Evolutionary conservation across 169 alveolate genomes (phyloP).

Genomic region (Ichthyophthirius multifiliis): DNA sequence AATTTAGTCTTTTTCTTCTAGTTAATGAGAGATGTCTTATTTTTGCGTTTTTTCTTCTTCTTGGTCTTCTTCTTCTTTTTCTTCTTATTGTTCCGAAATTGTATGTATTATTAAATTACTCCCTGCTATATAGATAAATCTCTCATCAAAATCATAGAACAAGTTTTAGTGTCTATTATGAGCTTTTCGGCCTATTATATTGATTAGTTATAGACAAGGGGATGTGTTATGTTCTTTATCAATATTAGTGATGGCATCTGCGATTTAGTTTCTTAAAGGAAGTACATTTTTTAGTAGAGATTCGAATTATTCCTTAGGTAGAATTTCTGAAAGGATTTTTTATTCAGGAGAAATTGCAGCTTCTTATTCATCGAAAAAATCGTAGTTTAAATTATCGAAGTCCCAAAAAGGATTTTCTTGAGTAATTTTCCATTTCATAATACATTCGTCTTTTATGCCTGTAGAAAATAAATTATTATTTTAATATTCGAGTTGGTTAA

Average conservation of each 20-base stretch:
- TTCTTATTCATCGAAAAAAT: background rate
- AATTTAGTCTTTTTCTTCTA: background rate
- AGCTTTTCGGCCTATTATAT: conserved; percentile 78
- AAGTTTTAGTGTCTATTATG: conserved; percentile 74
- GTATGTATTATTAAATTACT: conserved; percentile 63
- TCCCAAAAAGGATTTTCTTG: conserved; percentile 79
- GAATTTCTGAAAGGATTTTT: conserved; percentile 73
- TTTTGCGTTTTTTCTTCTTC: conserved; percentile 16
- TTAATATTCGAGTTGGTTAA: conserved; percentile 54
- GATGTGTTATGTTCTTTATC: conserved; percentile 55
- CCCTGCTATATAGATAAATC: conserved; percentile 69
- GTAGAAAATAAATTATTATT: conserved; percentile 47
- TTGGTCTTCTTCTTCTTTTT: background rate
- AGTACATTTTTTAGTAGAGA: conserved; percentile 50
- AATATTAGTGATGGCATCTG: conserved; percentile 59
- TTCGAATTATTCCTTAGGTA: conserved; percentile 54
- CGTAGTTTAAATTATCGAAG: conserved; percentile 68
- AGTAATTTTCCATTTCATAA: conserved; percentile 74
- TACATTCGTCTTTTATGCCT: conserved; percentile 70
- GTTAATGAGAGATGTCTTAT: conserved; percentile 10
- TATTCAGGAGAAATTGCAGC: conserved; percentile 30
- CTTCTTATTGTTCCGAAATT: conserved; percentile 24
- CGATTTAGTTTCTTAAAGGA: conserved; percentile 58
- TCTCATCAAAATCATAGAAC: conserved; percentile 72
- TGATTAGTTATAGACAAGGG: conserved; percentile 57